Conservation (phyloP, 225 moss, liverwort and hornwort genomes). For the Marchantia paleacea region DNA sequence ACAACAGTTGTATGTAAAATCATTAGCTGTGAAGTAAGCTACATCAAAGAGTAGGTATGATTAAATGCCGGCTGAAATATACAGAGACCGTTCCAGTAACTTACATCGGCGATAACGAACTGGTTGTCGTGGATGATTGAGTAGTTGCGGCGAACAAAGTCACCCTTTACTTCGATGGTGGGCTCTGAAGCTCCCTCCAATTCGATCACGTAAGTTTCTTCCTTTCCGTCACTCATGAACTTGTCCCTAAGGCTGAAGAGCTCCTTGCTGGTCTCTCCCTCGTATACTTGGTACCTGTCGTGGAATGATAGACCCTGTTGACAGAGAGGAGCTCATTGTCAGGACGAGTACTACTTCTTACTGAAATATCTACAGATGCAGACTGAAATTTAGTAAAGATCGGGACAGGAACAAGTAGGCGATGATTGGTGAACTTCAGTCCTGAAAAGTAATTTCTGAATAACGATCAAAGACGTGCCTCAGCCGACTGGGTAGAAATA, state of each 20-base stretch:
- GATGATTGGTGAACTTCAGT: not conserved
- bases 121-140: conserved; percentile 22
- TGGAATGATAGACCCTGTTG: conserved; percentile 15
- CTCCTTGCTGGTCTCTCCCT: conserved; percentile 4
- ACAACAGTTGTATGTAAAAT: no score
- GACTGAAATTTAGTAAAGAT: not conserved
- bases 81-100: not conserved
- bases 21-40: no score
- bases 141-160: conserved; percentile 33
- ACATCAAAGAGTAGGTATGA: no score
- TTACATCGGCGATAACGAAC: conserved; percentile 31
- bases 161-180: conserved; percentile 28
- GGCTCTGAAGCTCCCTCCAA: conserved; percentile 3
- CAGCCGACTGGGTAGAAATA: no score
- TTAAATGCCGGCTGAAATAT: no score
- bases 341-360: not conserved
- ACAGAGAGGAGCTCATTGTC: not conserved
- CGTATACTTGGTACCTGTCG: conserved; percentile 17
- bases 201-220: conserved; percentile 20
- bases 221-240: conserved; percentile 4
- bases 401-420: not conserved
- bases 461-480: no score
- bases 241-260: conserved; percentile 14
- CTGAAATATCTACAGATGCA: no score
- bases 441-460: not conserved